Base-by-base conservation (phyloP, 805 yeast species). In the Kuraishia cidri region DNA sequence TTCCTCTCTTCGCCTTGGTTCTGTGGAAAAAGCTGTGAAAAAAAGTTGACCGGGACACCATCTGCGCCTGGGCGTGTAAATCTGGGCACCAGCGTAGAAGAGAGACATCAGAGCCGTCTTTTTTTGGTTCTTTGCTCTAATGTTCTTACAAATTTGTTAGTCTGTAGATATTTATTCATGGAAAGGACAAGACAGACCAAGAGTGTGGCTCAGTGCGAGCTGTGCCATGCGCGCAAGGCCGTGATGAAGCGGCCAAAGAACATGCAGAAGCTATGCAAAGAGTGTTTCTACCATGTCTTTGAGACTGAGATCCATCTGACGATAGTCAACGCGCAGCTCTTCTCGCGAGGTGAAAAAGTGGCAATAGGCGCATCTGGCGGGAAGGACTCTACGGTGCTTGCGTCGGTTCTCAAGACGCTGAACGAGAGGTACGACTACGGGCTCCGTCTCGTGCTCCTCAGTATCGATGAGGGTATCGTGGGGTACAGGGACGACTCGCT, bases 281-380 rank as follows among this genome's bases (percentile, higher is more conserved):
- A 72, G 37, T 92, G 99, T 56, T 92, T 92, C 54, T 90, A 68
- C 52, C 68, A 73, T 38, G 94, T 87, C 3, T 92, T 92, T 56
- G 99, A 92, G 58, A 83, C 94, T 0, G 99, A 92, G 52, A 83
- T 92, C 41, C 98, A 92, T 61, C 72, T 86, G 45, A 90, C 98
- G 2, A 90, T 92, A 29, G 62, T 67, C 10, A 62, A 71, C 23
- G 79, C 80, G 34, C 63, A 73, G 1, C 66, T 92, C 30, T 92
- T 92, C 47, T 54, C 73, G 16, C 65, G 60, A 1, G 97, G 97
- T 11, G 98, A 92, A 49, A 69, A 62, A 18, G 88, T 92, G 2
- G 98, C 97, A 12, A 88, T 92, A 16, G 99, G 99, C 12, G 99
- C 99, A 0, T 85, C 96, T 1, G 99, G 99, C 17, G 99, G 99